Percentiles rank a stretch among this genome's conserved stretches.
Evolutionary conservation across 176 grass and related monocot genomes (phyloP).

Genomic region (Oryza punctata): DNA sequence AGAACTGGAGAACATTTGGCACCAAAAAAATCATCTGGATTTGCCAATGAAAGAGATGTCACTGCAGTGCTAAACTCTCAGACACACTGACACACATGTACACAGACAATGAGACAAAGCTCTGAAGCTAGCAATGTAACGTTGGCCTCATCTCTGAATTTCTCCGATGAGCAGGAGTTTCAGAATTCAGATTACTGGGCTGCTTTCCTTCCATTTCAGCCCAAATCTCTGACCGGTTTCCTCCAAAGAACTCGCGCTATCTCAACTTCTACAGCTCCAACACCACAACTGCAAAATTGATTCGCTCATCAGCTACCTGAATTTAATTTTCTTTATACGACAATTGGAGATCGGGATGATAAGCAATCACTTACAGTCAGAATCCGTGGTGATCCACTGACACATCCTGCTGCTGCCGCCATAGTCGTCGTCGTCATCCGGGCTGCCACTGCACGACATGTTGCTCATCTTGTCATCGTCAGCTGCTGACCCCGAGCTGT

Average conservation of each 20-base stretch:
- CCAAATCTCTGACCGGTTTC: not conserved
- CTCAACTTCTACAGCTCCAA: slow-evolving; percentile 41
- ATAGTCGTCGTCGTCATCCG: not conserved
- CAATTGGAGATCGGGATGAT: too few relatives aligned
- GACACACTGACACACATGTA: not conserved
- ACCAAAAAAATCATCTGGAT: not conserved
- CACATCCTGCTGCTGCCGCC: slow-evolving; percentile 7
- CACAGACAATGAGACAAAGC: not conserved
- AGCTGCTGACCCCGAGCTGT: not conserved
- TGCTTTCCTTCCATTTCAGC: not conserved
- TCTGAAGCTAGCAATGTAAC: not conserved
- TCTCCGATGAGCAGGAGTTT: not conserved
- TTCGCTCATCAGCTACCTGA: too few relatives aligned
- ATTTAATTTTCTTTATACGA: too few relatives aligned
- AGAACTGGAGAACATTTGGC: not conserved
- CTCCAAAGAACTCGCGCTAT: not conserved
- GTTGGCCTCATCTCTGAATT: not conserved
- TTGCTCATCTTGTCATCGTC: not conserved
- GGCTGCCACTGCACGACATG: slow-evolving; percentile 13
- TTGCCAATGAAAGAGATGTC: not conserved
- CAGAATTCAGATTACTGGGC: not conserved
- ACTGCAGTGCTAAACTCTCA: not conserved
- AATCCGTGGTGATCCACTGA: slow-evolving; percentile 67
- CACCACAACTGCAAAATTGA: slow-evolving; percentile 46
- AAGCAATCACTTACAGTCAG: slow-evolving; percentile 49